A percentile compares a stretch with the other conserved stretches of the same genome.
Conservation (phyloP, 2,329 filamentous ascomycete genomes). For the Xylaria sp. region DNA sequence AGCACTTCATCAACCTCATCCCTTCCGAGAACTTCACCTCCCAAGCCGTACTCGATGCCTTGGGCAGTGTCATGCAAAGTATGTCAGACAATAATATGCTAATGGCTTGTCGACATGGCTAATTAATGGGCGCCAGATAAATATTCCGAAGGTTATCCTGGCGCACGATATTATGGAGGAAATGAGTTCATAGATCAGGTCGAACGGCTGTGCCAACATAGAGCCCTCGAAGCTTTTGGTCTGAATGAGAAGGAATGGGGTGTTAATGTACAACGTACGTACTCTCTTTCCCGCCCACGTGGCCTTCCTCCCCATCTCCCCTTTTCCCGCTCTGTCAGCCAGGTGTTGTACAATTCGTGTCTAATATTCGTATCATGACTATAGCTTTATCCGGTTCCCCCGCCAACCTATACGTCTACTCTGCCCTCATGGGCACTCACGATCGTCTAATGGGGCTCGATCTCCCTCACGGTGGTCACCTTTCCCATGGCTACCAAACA, state of each 20-base stretch:
- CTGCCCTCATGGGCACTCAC: constrained; percentile 88
- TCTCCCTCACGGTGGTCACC: constrained; percentile 92
- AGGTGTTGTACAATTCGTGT: neutral
- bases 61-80: constrained; percentile 97
- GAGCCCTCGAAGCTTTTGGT: constrained; percentile 86
- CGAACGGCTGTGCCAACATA: constrained; percentile 86
- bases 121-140: constrained; percentile 68
- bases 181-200: constrained; percentile 95
- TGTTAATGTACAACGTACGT: constrained; percentile 88
- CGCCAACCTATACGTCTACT: constrained; percentile 91
- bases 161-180: constrained; percentile 93
- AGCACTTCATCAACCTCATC: constrained; percentile 98
- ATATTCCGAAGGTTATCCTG: constrained; percentile 97
- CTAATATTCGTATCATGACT: constrained; percentile 2
- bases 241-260: constrained; percentile 89
- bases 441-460: constrained; percentile 97
- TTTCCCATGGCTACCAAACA: constrained; percentile 97
- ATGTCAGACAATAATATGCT: constrained; percentile 39
- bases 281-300: no score
- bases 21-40: constrained; percentile 96
- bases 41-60: constrained; percentile 86
- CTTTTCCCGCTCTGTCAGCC: neutral
- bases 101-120: neutral
- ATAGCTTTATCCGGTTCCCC: constrained; percentile 76
- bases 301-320: neutral